Evolutionary conservation across 140 eudicot genomes (phyloP), one percentile per base, ranked within the genome.

Genomic region (Ambrosia hybrid): DNA sequence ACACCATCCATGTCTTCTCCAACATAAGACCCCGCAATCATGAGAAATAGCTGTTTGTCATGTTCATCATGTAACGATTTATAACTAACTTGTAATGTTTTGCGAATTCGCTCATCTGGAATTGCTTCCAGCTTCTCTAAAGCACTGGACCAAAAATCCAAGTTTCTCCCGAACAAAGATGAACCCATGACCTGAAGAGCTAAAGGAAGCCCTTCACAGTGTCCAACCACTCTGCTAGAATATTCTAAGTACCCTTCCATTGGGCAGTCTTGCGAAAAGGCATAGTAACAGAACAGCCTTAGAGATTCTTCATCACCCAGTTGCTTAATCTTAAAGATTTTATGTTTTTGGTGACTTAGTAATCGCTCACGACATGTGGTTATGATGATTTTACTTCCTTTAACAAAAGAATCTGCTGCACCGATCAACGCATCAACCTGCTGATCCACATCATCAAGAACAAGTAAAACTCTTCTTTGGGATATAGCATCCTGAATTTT

Each of bases 371-470:
- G 72, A 2, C 63, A 74, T 8, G 80, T 80, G 3, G 77, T 74
- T 52, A 70, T 46, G 5, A 80, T 45, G 11, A 80, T 63, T 14
- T 70, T 80, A 56, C 84, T 80, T 61, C 80, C 80, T 16, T 15
- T 37, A 56, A 4, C 39, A 69, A 80, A 21, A 41, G 64, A 75
- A 12, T 70, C 64, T 11, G 69, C 11, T 9, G n/a, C 16, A 33
- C 80, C 77, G 57, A 74, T 39, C 49, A 80, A 51, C 26, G 69
- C 58, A 9, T 74, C 73, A 9, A 80, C 10, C 9, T 74, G 73
- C 34, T 49, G 56, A 70, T 74, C 84, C 48, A 80, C 84, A 10
- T 80, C 84, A 75, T 80, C 84, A 61, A 79, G 83, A 68, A 79
- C 11, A 17, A 79, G 17, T 1, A 79, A 52, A 26, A 79, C 15